Base-by-base conservation (phyloP, 768 basidiomycete genomes). In the Galerina marginata region DNA sequence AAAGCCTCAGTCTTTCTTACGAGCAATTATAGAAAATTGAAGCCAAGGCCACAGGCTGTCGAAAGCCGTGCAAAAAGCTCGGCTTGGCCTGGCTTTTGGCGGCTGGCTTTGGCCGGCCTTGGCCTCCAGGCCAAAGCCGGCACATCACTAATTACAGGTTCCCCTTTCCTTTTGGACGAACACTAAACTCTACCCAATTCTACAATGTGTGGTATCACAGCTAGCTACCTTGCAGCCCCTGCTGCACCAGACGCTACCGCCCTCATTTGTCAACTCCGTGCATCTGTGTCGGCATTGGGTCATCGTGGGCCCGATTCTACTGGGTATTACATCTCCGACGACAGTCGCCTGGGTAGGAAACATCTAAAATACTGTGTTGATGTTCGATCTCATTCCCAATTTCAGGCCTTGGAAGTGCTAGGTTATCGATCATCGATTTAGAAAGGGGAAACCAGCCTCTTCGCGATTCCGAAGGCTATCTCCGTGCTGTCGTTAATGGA, bases 401-500 rank as follows among this genome's bases (percentile, higher is more conserved):
- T 50, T 29, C 38, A 50, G 49, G 49, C 11, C 49, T 52, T 15
- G 50, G 50, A 40, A 36, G 40, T 39, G 50, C 50, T 40, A 16
- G 50, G 16, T 52, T 52, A 39, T 52, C 50, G 16, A 52, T 52
- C 50, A 52, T 52, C n/a, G 50, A 52, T 11, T 36, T 52, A 14
- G 50, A 52, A 40, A 37, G 49, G 20, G 49, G 49, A 5, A 23
- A 9, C 14, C 50, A 52, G n/a, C 50, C 49, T n/a, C 49, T 51
- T 37, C 49, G 39, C 49, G 49, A 51, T 33, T n/a, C 49, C 36
- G 2, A 16, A 7, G 33, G 49, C 20, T 37, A 37, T 16, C 16
- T 38, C 36, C 33, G 39, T 20, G 49, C 36, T 16, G 49, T 38
- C 2, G 33, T 51, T n/a, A 42, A 42, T 14, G 54, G 54, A 15